A percentile compares a stretch with the other conserved stretches of the same genome.
Evolutionary conservation across 1,139 yeast genomes (phyloP).

Genomic region (Candida mesenterica): DNA sequence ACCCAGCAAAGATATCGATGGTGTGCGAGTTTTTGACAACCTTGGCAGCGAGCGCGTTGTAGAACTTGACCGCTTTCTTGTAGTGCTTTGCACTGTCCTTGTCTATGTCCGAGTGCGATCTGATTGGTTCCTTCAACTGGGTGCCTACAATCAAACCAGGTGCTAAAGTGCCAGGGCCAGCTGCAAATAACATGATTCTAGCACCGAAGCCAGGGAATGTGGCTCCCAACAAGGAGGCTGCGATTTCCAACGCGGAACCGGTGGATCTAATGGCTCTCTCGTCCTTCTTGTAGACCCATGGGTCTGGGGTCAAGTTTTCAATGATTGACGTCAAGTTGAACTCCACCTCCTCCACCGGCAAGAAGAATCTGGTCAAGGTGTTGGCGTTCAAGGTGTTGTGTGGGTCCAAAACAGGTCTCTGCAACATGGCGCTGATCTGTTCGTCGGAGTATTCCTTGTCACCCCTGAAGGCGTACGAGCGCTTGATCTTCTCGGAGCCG

Average conservation of each 20-base stretch:
- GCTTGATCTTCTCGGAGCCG: conserved; percentile 73
- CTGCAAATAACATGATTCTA: conserved; percentile 84
- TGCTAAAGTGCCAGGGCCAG: conserved; percentile 93
- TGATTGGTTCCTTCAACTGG: conserved; percentile 89
- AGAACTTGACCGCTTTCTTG: conserved; percentile 85
- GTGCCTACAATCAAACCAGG: conserved; percentile 95
- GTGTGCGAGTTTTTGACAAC: conserved; percentile 78
- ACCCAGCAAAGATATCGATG: conserved; percentile 93
- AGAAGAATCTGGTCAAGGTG: conserved; percentile 71
- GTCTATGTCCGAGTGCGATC: conserved; percentile 95
- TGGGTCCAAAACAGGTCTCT: conserved; percentile 42
- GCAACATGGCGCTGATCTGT: conserved; percentile 74
- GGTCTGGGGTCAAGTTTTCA: conserved; percentile 78
- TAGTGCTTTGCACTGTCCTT: conserved; percentile 86
- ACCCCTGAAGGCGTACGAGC: conserved; percentile 89
- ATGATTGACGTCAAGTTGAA: conserved; percentile 78
- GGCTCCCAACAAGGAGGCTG: conserved; percentile 77
- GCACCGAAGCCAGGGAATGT: conserved; percentile 91
- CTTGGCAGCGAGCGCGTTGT: conserved; percentile 74
- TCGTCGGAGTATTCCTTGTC: conserved; percentile 81
- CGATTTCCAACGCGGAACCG: conserved; percentile 88
- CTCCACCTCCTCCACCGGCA: conserved; percentile 85
- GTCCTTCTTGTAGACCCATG: conserved; percentile 90
- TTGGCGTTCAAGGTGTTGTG: conserved; percentile 30
- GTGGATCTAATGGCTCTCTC: conserved; percentile 90